Evolutionary conservation across 1,284 basidiomycete species (phyloP), one percentile per base, ranked within the genome.

Genomic region (Malassezia arunalokei): DNA sequence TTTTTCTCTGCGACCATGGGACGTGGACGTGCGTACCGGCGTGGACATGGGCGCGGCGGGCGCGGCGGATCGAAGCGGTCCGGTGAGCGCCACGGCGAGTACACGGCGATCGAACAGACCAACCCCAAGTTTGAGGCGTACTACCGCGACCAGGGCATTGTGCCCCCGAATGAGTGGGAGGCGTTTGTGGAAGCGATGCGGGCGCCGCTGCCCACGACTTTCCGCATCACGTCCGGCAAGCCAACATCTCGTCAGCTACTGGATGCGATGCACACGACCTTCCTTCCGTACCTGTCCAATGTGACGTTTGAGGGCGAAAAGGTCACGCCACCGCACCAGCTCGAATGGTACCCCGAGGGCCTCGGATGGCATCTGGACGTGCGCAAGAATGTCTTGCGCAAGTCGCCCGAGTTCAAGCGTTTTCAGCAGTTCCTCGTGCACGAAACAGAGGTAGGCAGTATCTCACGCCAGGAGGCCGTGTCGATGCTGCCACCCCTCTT

Each of bases 401-500:
- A 88, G 73, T 83, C 83, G 8, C 83, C 84, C n/a, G 87, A 91
- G 68, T 95, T 95, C 78, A 90, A 90, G 72, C 85, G 83, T 65
- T 96, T 99, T 67, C 94, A 98, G 73, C 83, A 86, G 3, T 96
- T 96, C 76, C 78, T 99, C 17, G 94, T 99, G 0, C 91, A 89
- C 66, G 94, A 99, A 77, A 96, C 94, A 1, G 92, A 96, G 76
- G 88, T 92, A 29, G 92, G 94, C 47, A 96, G 96, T 68, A 81
- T 98, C 51, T 94, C 89, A 8, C 79, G 94, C 20, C 91, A 96
- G 76, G 94, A 99, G 76, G 91, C 89, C 20, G 94, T 99, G 48
- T 94, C 89, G 67, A 99, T 98, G 94, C 78, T 99, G 20, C 94
- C 94, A 4, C 92, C 94, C 1, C 79, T 99, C 2, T 84, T 98